These are phyloP conservation scores for Camellia sinensis DNA, from an alignment of 148 eudicot species.

Conservation along the genomic window DNA sequence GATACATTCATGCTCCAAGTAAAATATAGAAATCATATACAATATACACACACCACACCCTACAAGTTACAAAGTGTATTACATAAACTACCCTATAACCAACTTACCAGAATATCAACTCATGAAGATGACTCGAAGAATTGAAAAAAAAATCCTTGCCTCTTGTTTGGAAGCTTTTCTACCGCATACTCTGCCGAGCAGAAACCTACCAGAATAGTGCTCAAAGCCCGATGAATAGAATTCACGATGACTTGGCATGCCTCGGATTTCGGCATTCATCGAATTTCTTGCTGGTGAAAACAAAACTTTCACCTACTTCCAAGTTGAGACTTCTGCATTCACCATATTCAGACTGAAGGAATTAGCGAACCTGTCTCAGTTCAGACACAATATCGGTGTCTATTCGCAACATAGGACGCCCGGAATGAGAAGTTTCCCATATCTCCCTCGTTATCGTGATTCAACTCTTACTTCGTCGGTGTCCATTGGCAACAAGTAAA, in stretches of 20 bases:
- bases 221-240: conserved; percentile 45
- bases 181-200: conserved; percentile 43
- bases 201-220: conserved; percentile 44
- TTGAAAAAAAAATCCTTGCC: conserved; percentile 30
- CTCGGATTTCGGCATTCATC: conserved; percentile 8
- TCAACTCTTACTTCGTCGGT: conserved; percentile 58
- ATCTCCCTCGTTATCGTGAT: conserved; percentile 16
- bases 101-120: conserved; percentile 4
- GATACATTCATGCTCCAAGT: neutral
- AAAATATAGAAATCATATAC: neutral
- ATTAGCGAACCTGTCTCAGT: conserved; percentile 37
- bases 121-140: conserved; percentile 26
- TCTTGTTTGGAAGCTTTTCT: conserved; percentile 39
- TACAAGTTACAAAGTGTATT: neutral
- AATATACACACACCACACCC: neutral
- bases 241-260: conserved; percentile 20
- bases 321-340: conserved; percentile 61
- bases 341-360: conserved; percentile 42
- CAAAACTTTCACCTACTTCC: conserved; percentile 57
- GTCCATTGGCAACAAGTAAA: conserved; percentile 61
- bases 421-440: conserved; percentile 27
- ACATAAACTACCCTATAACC: neutral
- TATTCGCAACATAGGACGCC: conserved; percentile 60
- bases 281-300: conserved; percentile 27
- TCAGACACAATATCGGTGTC: conserved; percentile 55